Evolutionary conservation across 2,329 filamentous ascomycete species (phyloP).

Genomic region (Aspergillus caelatus): DNA sequence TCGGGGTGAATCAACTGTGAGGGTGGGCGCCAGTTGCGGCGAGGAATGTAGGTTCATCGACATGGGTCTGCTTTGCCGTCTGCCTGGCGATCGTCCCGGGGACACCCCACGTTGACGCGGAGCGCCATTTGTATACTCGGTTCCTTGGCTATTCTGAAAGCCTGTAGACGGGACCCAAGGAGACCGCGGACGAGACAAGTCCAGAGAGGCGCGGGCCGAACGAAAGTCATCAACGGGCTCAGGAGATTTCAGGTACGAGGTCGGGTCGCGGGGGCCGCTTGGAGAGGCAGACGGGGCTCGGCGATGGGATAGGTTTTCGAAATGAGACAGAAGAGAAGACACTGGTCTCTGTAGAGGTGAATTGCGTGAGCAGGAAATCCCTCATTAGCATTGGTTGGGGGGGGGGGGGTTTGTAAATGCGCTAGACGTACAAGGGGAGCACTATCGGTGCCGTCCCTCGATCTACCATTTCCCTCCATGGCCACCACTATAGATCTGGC

Average conservation of each 20-base stretch:
- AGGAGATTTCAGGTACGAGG: constrained; percentile 34
- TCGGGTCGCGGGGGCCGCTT: constrained; percentile 32
- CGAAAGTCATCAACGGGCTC: constrained; percentile 35
- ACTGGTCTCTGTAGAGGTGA: constrained; percentile 45
- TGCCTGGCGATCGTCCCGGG: constrained; percentile 62
- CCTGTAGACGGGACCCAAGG: constrained; percentile 37
- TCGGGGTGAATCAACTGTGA: constrained; percentile 48
- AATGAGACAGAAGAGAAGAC: constrained; percentile 52
- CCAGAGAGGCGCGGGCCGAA: constrained; percentile 43
- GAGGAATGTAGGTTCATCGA: constrained; percentile 48
- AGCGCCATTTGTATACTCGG: constrained; percentile 27
- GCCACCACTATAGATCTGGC: constrained; percentile 30
- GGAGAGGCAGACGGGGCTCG: constrained; percentile 32
- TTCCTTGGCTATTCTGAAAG: constrained; percentile 23
- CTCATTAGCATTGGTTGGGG: constrained; percentile 1
- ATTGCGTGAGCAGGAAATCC: constrained; percentile 15
- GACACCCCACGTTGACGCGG: constrained; percentile 34
- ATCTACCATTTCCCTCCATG: constrained; percentile 40
- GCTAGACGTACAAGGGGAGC: constrained; percentile 39
- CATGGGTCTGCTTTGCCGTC: constrained; percentile 58
- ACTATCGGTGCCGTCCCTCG: constrained; percentile 39
- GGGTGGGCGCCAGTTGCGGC: constrained; percentile 44
- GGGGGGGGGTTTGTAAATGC: constrained; percentile 8
- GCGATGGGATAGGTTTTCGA: constrained; percentile 49
- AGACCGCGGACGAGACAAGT: constrained; percentile 44